A percentile compares a stretch with the other conserved stretches of the same genome.
These are phyloP conservation scores for Bruguiera sexangula DNA, from an alignment of 345 rosid species.

Conservation along the genomic window DNA sequence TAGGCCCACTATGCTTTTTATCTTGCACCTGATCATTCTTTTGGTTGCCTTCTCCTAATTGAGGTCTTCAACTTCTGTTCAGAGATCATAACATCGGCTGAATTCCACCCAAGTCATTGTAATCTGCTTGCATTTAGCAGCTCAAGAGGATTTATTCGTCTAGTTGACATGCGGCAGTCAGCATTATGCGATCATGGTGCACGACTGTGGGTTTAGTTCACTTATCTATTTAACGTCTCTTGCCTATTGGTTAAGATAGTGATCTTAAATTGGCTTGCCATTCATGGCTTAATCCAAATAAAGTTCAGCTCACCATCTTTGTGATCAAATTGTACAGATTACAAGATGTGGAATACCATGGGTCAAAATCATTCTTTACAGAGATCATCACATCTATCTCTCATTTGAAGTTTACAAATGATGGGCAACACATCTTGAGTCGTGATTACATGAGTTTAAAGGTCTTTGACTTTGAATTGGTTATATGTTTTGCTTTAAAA, in stretches of 20 bases:
- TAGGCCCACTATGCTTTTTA: not conserved
- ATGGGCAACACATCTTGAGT: constrained; percentile 54
- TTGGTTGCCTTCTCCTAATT: constrained; percentile 9
- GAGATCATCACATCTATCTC: constrained; percentile 61
- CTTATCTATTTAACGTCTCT: not conserved
- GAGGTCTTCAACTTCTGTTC: constrained; percentile 21
- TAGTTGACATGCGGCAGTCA: constrained; percentile 69
- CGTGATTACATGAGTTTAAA: constrained; percentile 65
- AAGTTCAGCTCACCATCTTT: no score
- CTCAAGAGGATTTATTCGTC: constrained; percentile 61
- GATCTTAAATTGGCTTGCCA: not conserved
- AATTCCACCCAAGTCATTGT: constrained; percentile 64
- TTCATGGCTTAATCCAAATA: no score
- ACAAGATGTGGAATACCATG: constrained; percentile 42
- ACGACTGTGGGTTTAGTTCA: constrained; percentile 44
- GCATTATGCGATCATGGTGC: constrained; percentile 55
- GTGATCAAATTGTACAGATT: constrained; percentile 33
- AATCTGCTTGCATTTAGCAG: constrained; percentile 66
- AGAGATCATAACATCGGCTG: constrained; percentile 73
- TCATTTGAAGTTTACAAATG: constrained; percentile 53
- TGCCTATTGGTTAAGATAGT: not conserved
- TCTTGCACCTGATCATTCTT: no score
- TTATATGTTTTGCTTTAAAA: not conserved
- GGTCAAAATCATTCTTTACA: constrained; percentile 53
- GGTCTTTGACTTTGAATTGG: constrained; percentile 28